Base-by-base conservation (phyloP, 1,139 yeast genomes). In the Diutina scorzettiae region DNA sequence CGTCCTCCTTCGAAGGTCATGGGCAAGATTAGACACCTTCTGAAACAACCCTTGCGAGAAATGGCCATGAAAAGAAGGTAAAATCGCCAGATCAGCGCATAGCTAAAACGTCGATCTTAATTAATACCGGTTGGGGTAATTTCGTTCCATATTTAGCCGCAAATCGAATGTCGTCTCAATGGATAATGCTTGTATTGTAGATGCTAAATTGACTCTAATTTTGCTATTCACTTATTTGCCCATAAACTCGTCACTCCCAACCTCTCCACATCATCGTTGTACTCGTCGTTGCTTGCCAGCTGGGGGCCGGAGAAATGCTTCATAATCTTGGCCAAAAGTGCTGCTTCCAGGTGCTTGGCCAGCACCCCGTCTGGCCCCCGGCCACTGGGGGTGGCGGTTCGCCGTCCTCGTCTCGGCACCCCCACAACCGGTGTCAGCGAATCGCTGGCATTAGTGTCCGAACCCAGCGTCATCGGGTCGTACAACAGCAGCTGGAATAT, bases 241-340 rank as follows among this genome's bases (percentile, higher is more conserved):
- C 73, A 69, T 45, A 54, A 60, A 2, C 66, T 56, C 18, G 54
- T 49, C 27, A 67, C 54, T 1, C 70, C 70, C 60, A 69, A 61
- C 42, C 52, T 46, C 24, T 62, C 62, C 43, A 68, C 57, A 51
- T 69, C 74, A 41, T 54, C 50, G 16, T 46, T 48, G 42, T 65
- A 52, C 48, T 69, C 71, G 16, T 66, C 68, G 7, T 53, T 49
- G 41, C 49, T 60, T 3, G 63, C 67, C 20, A 62, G 51, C 42
- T 60, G 64, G 3, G 73, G 73, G 2, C 73, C 73, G 20, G 49
- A 50, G 45, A 66, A 69, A 45, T 66, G 71, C 51, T 69, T 69
- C 65, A 64, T 63, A 41, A 69, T 69, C 51, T 62, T 64, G 3
- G 73, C 71, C 43, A 68, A 56, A 24, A 69, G 53, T 20, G 58